Conservation (phyloP, 2,329 filamentous ascomycete genomes). For the Penicillium sp. region DNA sequence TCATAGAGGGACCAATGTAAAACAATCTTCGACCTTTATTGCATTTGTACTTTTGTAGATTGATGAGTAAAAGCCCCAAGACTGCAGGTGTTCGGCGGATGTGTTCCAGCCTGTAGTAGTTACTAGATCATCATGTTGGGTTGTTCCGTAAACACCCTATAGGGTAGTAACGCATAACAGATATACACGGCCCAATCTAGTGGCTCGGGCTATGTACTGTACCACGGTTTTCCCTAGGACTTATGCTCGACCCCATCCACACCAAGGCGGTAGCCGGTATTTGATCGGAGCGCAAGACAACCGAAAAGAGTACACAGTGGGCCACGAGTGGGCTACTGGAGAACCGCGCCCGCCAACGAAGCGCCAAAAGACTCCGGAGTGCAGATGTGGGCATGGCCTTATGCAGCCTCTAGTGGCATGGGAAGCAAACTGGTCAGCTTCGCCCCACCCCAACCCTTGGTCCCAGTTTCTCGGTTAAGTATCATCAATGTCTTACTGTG, state of each 20-base stretch:
- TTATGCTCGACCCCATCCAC: background rate
- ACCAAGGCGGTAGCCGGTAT: background rate
- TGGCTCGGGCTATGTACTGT: too few species aligned
- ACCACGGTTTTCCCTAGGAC: background rate
- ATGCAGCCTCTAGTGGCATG: constrained; percentile 8
- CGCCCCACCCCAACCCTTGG: constrained; percentile 3
- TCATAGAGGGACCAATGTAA: constrained; percentile 41
- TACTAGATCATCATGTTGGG: too few species aligned
- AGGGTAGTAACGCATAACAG: background rate
- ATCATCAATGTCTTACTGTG: background rate
- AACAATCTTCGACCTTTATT: constrained; percentile 24
- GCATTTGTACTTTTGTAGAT: constrained; percentile 3
- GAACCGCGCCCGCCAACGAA: constrained; percentile 6
- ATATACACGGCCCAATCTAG: background rate
- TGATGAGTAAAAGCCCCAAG: background rate
- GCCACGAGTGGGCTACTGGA: constrained; percentile 7
- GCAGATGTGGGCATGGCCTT: constrained; percentile 11
- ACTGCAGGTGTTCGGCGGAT: too few species aligned
- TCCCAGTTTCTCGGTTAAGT: background rate
- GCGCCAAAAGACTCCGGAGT: constrained; percentile 11
- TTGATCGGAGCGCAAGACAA: constrained; percentile 1
- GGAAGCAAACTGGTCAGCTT: constrained; percentile 9
- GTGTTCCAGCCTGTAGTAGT: too few species aligned
- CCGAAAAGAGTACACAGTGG: background rate
- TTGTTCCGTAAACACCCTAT: too few species aligned